A percentile compares a stretch with the other conserved stretches of the same genome.
These are phyloP conservation scores for Torulaspora maleeae DNA, from an alignment of 805 yeast genomes.

Conservation along the genomic window DNA sequence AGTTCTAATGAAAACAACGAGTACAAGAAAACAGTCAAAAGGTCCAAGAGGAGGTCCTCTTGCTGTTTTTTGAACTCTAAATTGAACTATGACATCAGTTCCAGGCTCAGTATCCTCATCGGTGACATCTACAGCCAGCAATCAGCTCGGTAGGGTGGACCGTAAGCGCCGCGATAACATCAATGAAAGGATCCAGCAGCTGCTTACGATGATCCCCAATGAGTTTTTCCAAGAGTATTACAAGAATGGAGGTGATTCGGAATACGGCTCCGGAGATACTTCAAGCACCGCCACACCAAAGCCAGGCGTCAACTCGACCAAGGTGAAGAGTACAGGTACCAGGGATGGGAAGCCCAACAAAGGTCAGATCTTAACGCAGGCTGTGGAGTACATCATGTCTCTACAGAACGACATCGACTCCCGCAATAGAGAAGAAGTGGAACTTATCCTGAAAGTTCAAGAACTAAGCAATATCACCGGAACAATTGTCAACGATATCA, in stretches of 20 bases:
- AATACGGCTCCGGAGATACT: conserved; percentile 12
- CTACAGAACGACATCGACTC: conserved; percentile 72
- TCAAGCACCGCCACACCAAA: conserved; percentile 13
- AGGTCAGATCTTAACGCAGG: conserved; percentile 72
- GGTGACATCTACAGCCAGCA: conserved; percentile 20
- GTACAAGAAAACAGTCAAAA: background rate
- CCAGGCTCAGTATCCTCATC: conserved; percentile 21
- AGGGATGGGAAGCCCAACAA: conserved; percentile 82
- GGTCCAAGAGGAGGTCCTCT: too few relatives aligned
- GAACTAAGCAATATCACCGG: conserved; percentile 46
- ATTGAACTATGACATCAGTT: conserved; percentile 7
- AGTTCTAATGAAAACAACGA: background rate
- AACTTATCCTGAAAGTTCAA: conserved; percentile 56
- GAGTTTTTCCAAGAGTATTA: conserved; percentile 42
- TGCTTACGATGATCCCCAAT: conserved; percentile 43
- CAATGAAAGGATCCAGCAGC: conserved; percentile 53
- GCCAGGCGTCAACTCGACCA: conserved; percentile 10
- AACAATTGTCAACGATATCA: conserved; percentile 39
- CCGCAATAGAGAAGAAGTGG: conserved; percentile 75
- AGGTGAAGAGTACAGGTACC: conserved; percentile 54
- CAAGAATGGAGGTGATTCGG: conserved; percentile 13
- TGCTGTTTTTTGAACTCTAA: background rate
- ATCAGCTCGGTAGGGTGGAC: conserved; percentile 30
- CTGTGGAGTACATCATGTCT: conserved; percentile 65
- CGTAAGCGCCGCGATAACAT: conserved; percentile 52